A percentile compares a stretch with the other conserved stretches of the same genome.
Conservation (phyloP, 441 rosid species). For the Populus tomentosa region DNA sequence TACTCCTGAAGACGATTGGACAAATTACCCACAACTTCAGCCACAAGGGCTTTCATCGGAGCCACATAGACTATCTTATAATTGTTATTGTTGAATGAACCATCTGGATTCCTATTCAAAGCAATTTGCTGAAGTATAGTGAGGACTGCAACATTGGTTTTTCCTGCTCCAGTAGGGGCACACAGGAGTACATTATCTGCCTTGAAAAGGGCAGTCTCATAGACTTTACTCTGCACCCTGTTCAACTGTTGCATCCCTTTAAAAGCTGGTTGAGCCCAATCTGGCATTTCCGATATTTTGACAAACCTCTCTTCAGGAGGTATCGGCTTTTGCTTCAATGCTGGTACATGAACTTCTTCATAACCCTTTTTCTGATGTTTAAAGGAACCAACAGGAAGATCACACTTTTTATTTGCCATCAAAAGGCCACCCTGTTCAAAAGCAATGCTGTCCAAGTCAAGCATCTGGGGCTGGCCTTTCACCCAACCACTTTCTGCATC, state of each 20-base stretch:
- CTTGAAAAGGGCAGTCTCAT: conserved; percentile 67
- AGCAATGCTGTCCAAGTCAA: conserved; percentile 74
- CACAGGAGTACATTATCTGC: conserved; percentile 85
- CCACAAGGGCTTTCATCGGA: conserved; percentile 97
- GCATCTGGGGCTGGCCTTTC: conserved; percentile 81
- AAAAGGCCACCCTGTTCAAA: conserved; percentile 87
- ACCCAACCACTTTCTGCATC: conserved; percentile 75
- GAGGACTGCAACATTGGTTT: conserved; percentile 92
- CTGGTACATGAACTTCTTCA: conserved; percentile 89
- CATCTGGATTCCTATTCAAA: conserved; percentile 52
- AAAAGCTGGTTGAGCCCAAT: conserved; percentile 94
- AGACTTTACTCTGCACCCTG: conserved; percentile 89
- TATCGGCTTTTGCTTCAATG: conserved; percentile 53
- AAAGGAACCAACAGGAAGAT: conserved; percentile 67
- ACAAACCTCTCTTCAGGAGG: conserved; percentile 67
- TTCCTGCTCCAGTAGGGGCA: conserved; percentile 98
- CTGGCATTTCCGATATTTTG: conserved; percentile 79
- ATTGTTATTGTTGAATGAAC: conserved; percentile 58
- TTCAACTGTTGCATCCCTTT: conserved; percentile 87
- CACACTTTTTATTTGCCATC: conserved; percentile 84
- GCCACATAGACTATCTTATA: conserved; percentile 95
- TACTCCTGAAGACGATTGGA: conserved; percentile 74
- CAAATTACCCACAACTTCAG: conserved; percentile 89
- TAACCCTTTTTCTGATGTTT: conserved; percentile 64
- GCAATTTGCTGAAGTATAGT: conserved; percentile 89